Evolutionary conservation across 169 alveolate genomes (phyloP).

Genomic region (Plasmodium cynomolgi): DNA sequence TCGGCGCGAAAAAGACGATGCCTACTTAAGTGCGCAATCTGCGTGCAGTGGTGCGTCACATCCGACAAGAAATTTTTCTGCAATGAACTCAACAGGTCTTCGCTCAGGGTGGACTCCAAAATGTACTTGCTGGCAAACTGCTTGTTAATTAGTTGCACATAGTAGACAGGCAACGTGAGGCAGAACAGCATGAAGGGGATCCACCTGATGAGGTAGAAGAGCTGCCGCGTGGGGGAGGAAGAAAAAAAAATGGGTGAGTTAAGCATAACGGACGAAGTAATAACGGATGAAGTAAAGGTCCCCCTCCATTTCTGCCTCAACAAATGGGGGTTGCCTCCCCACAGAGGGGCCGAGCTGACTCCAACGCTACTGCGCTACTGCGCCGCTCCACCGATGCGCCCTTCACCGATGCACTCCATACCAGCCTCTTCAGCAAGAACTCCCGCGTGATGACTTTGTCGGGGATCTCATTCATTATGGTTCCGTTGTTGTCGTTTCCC

Average conservation of each 20-base stretch:
- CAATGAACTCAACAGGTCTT: neutral
- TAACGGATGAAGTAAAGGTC: neutral
- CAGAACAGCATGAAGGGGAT: conserved; percentile 18
- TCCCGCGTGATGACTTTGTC: conserved; percentile 44
- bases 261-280: neutral
- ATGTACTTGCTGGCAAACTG: neutral
- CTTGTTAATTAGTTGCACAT: conserved; percentile 16
- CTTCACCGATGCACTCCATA: neutral
- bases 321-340: neutral
- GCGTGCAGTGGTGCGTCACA: conserved; percentile 12
- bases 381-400: neutral
- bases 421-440: conserved; percentile 40
- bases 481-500: conserved; percentile 29
- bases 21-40: conserved; percentile 19
- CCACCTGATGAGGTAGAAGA: conserved; percentile 42
- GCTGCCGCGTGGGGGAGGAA: neutral
- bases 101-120: neutral
- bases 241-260: neutral
- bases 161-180: neutral
- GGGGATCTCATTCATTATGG: conserved; percentile 61
- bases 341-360: neutral
- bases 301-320: neutral
- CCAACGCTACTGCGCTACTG: neutral
- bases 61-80: neutral
- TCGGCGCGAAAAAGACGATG: neutral